These are phyloP conservation scores for Debaryomyces castellii DNA, from an alignment of 805 yeast species.

Conservation along the genomic window DNA sequence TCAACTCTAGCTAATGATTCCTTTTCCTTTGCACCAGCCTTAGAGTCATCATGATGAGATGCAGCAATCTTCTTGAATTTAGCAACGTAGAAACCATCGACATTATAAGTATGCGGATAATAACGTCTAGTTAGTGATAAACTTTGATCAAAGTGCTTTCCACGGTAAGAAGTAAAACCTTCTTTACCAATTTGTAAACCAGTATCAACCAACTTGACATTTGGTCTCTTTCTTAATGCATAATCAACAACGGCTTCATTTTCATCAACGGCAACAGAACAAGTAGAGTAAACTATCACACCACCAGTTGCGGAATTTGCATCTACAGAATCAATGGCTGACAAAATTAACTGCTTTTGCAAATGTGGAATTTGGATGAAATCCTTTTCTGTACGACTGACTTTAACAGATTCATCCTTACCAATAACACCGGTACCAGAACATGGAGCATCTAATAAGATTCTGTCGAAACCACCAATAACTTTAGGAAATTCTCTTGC, in stretches of 20 bases:
- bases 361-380: constrained; percentile 95
- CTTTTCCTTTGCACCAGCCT: constrained; percentile 86
- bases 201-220: constrained; percentile 89
- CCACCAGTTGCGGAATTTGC: constrained; percentile 92
- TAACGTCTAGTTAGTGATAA: constrained; percentile 86
- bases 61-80: constrained; percentile 90
- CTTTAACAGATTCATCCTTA: constrained; percentile 92
- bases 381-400: constrained; percentile 92
- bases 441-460: constrained; percentile 96
- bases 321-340: constrained; percentile 97
- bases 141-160: constrained; percentile 81
- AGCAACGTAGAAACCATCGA: constrained; percentile 97
- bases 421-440: constrained; percentile 99
- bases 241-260: constrained; percentile 98
- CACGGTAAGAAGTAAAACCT: constrained; percentile 91
- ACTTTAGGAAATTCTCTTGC: constrained; percentile 98
- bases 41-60: constrained; percentile 78
- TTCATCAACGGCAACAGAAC: constrained; percentile 98
- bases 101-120: constrained; percentile 97
- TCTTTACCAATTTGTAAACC: constrained; percentile 93
- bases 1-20: constrained; percentile 80
- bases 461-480: constrained; percentile 96
- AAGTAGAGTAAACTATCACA: constrained; percentile 91
- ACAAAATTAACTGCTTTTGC: constrained; percentile 87
- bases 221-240: constrained; percentile 93